A percentile compares a stretch with the other conserved stretches of the same genome.
Evolutionary conservation across 352 stramenopile species (phyloP).

Genomic region (Phytophthora pini): DNA sequence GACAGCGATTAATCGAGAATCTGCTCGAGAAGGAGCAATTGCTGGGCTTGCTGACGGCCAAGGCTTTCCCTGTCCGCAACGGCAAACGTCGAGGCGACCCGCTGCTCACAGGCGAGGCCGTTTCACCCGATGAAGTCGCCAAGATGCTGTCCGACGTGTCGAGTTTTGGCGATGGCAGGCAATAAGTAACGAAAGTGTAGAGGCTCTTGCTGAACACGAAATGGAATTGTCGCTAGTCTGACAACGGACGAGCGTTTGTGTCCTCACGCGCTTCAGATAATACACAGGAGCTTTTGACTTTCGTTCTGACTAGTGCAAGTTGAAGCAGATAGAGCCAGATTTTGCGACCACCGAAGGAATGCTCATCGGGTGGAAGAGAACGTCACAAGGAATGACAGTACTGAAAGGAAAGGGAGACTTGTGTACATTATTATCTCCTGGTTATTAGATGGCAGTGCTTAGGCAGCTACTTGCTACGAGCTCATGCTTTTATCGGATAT

Average conservation of each 20-base stretch:
- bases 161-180: constrained; percentile 18
- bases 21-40: constrained; percentile 86
- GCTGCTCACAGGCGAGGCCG: constrained; percentile 50
- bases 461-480: no score
- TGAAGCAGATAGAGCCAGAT: constrained; percentile 21
- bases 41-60: constrained; percentile 77
- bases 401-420: background rate
- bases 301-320: constrained; percentile 13
- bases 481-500: constrained; percentile 5
- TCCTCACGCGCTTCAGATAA: constrained; percentile 1
- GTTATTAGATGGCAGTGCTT: no score
- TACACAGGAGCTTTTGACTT: background rate
- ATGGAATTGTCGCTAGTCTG: constrained; percentile 8
- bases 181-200: constrained; percentile 33
- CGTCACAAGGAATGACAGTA: constrained; percentile 2
- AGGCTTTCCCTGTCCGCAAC: constrained; percentile 66
- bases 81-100: constrained; percentile 41
- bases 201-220: constrained; percentile 16
- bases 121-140: constrained; percentile 54
- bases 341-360: constrained; percentile 14
- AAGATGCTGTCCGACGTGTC: constrained; percentile 51
- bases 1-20: constrained; percentile 78
- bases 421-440: no score
- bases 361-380: background rate
- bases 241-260: constrained; percentile 5